Evolutionary conservation across 495 filamentous ascomycete species (phyloP).

Genomic region (Penicillium waksmanii): DNA sequence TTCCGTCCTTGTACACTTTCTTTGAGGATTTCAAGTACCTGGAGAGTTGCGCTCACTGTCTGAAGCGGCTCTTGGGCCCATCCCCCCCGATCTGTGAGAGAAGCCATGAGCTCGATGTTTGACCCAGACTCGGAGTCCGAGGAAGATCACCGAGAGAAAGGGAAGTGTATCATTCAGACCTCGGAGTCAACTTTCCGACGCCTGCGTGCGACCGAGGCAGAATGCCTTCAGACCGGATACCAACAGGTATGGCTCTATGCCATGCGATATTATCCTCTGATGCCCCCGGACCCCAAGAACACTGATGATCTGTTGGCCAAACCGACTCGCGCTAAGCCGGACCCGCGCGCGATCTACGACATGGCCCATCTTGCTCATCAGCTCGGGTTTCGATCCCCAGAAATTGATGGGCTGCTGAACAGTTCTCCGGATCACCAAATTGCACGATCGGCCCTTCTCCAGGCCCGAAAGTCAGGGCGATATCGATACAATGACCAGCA

Average conservation of each 20-base stretch:
- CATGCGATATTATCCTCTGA: constrained; percentile 1
- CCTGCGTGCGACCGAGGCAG: not conserved
- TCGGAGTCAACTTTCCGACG: constrained; percentile 28
- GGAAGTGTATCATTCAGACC: constrained; percentile 32
- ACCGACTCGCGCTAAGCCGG: constrained; percentile 1
- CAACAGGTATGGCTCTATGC: constrained; percentile 15
- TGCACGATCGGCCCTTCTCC: constrained; percentile 4
- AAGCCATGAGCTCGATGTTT: too few relatives aligned
- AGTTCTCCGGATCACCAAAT: constrained; percentile 12
- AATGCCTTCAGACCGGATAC: constrained; percentile 26
- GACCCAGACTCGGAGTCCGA: too few relatives aligned
- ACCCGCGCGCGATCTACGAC: constrained; percentile 6
- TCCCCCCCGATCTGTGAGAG: too few relatives aligned
- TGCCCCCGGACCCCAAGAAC: constrained; percentile 1
- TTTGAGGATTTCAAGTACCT: constrained; percentile 42
- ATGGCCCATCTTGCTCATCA: constrained; percentile 10
- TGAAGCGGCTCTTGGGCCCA: too few relatives aligned
- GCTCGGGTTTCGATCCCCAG: constrained; percentile 3
- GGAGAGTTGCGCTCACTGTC: too few relatives aligned
- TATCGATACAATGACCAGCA: constrained; percentile 6
- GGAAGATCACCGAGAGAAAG: too few relatives aligned
- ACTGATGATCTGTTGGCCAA: constrained; percentile 1
- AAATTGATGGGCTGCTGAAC: constrained; percentile 2
- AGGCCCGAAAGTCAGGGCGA: constrained; percentile 3
- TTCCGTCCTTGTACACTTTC: constrained; percentile 40